These are phyloP conservation scores for Epichloe coenophiala DNA, from an alignment of 2,329 filamentous ascomycete species.

Conservation along the genomic window DNA sequence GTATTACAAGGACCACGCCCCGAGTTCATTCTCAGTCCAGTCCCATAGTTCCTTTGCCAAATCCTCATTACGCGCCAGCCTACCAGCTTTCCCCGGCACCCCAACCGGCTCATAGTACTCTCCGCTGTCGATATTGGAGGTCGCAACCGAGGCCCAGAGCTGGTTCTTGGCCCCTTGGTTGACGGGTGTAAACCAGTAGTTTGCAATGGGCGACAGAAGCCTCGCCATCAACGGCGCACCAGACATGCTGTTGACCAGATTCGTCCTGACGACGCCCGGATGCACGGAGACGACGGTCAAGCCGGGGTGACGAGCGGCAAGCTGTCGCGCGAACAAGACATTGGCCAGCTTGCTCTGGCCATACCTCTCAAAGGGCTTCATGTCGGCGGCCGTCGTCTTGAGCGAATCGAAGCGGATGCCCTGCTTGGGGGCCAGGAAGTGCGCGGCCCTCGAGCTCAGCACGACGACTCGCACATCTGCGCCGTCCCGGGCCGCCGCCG, in stretches of 20 bases:
- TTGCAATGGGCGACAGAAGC: constrained; percentile 7
- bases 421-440: constrained; percentile 10
- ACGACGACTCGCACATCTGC: constrained; percentile 18
- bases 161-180: constrained; percentile 26
- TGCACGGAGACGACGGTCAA: constrained; percentile 15
- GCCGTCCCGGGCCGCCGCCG: constrained; percentile 15
- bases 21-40: constrained; percentile 22
- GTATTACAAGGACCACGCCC: constrained; percentile 1
- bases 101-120: constrained; percentile 22
- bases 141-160: constrained; percentile 27
- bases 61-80: constrained; percentile 13
- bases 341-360: constrained; percentile 20
- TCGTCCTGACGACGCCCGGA: constrained; percentile 16
- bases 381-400: constrained; percentile 10
- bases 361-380: constrained; percentile 13
- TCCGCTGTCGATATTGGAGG: constrained; percentile 16
- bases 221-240: constrained; percentile 4
- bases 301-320: constrained; percentile 13
- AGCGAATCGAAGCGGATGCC: constrained; percentile 18
- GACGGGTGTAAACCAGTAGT: constrained; percentile 11
- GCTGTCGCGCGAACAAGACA: constrained; percentile 15
- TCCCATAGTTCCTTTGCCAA: constrained; percentile 20
- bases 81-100: constrained; percentile 10
- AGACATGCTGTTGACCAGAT: constrained; percentile 11
- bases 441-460: constrained; percentile 14